A percentile compares a stretch with the other conserved stretches of the same genome.
Evolutionary conservation across 2,329 filamentous ascomycete genomes (phyloP).

Genomic region (Pseudocercospora crystallina): DNA sequence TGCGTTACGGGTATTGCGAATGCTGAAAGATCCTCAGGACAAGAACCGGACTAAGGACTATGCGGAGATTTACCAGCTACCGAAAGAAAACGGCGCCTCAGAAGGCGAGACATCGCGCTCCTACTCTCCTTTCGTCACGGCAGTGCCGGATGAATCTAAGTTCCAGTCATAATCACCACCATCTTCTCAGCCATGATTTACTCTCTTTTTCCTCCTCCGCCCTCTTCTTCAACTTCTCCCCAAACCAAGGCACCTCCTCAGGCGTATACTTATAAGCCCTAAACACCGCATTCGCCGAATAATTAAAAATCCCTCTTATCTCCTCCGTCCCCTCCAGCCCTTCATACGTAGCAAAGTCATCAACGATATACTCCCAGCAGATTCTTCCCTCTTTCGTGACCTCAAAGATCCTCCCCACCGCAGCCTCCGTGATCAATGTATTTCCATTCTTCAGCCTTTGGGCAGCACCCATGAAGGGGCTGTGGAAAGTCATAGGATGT

Average conservation of each 20-base stretch:
- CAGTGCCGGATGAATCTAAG: too few species aligned
- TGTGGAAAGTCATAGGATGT: conserved; percentile 44
- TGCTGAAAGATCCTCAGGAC: too few species aligned
- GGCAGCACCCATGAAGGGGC: conserved; percentile 50
- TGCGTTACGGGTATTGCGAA: too few species aligned
- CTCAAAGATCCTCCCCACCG: conserved; percentile 47
- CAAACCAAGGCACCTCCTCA: conserved; percentile 43
- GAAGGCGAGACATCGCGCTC: too few species aligned
- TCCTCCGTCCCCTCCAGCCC: conserved; percentile 25
- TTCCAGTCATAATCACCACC: background rate
- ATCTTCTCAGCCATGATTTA: background rate
- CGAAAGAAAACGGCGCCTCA: too few species aligned
- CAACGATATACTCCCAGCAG: conserved; percentile 48
- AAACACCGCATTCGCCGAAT: conserved; percentile 46
- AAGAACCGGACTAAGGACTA: too few species aligned
- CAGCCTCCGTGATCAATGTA: conserved; percentile 46
- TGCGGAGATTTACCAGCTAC: too few species aligned
- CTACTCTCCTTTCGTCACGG: too few species aligned
- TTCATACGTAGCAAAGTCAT: conserved; percentile 43
- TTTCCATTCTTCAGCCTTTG: conserved; percentile 45
- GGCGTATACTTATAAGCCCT: conserved; percentile 46
- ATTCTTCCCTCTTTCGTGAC: conserved; percentile 43
- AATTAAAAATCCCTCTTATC: conserved; percentile 42
- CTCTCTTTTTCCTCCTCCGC: background rate
- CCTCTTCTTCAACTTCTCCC: conserved; percentile 9